Conservation (phyloP, 139 green algal genomes). For the Pycnococcus provasolii region DNA sequence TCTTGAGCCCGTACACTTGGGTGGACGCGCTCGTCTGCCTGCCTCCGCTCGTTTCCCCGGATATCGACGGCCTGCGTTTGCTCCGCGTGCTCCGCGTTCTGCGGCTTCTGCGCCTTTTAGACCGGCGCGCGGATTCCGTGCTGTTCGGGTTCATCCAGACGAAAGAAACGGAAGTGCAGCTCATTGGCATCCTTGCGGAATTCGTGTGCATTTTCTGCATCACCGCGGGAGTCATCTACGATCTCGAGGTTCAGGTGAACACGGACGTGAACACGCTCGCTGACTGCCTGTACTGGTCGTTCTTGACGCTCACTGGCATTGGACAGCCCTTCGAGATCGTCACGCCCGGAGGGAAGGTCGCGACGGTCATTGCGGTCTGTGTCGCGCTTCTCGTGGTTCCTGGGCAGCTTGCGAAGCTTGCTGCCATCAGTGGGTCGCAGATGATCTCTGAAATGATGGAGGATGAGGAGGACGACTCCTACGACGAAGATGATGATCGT, state of each 20-base stretch:
- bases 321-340: slow-evolving; percentile 19
- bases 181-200: slow-evolving; percentile 6
- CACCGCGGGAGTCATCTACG: slow-evolving; percentile 13
- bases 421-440: slow-evolving; percentile 7
- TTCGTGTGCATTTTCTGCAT: slow-evolving; percentile 25
- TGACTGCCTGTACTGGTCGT: slow-evolving; percentile 22
- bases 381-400: slow-evolving; percentile 19
- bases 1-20: background rate
- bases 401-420: slow-evolving; percentile 19
- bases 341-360: slow-evolving; percentile 11
- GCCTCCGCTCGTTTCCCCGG: slow-evolving; percentile 8
- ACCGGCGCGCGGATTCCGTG: slow-evolving; percentile 3
- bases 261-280: slow-evolving; percentile 11
- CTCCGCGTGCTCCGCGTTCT: slow-evolving; percentile 17
- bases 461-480: slow-evolving; percentile 1
- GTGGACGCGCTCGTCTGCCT: slow-evolving; percentile 7
- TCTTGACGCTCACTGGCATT: slow-evolving; percentile 22
- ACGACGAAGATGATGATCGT: slow-evolving; percentile 1
- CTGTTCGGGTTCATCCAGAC: slow-evolving; percentile 21
- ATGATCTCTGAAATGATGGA: slow-evolving; percentile 5
- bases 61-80: slow-evolving; percentile 4
- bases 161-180: slow-evolving; percentile 12
- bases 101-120: slow-evolving; percentile 14
- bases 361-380: slow-evolving; percentile 7
- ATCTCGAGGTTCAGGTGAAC: slow-evolving; percentile 19